Base-by-base conservation (phyloP, 2,329 filamentous ascomycete species). In the Trichophyton rubrum region DNA sequence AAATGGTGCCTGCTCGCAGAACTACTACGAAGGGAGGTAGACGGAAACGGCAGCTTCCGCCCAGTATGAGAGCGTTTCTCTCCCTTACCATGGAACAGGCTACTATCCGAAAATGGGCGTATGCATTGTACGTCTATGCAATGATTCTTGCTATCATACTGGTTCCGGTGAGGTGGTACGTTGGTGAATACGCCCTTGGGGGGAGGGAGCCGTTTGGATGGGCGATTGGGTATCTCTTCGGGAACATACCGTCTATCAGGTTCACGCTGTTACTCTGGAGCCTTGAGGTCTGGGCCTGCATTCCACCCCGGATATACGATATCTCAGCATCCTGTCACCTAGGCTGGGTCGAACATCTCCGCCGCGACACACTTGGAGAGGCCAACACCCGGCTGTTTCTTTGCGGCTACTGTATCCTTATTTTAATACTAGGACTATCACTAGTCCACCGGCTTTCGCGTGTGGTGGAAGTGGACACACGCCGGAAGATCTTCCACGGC, bases 401-500 rank as follows among this genome's bases (percentile, higher is more conserved):
- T 17, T 82, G 82, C 60, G 82, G 73, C 2, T 96, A 96, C 77
- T 97, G 87, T 79, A 65, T 85, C 0, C 66, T 74, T 3, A 83
- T 95, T 60, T 80, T 97, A 15, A 70, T 82, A 15, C 70, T 84
- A 1, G 93, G 92, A 0, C 79, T 97, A 40, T 75, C 84, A 8
- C 79, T 88, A 3, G 89, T 96, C 6, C 83, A 93, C 59, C 83
- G 80, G 47, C 81, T 95, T 41, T 88, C 87, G 45, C 78, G 84
- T 2, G 78, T 89, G 57, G 91, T 88, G 66, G 91, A 96, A 74
- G 92, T 99, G 55, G 93, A 99, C 74, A 99, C 93, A 1, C 84
- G 93, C 57, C 85, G 93, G 58, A 99, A 99, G 73, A 89, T 97
- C 24, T 99, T 99, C 72, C 93, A 99, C 73, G 95, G 95, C 66